These are phyloP conservation scores for Cordyceps militaris DNA, from an alignment of 2,329 filamentous ascomycete species.

Conservation along the genomic window DNA sequence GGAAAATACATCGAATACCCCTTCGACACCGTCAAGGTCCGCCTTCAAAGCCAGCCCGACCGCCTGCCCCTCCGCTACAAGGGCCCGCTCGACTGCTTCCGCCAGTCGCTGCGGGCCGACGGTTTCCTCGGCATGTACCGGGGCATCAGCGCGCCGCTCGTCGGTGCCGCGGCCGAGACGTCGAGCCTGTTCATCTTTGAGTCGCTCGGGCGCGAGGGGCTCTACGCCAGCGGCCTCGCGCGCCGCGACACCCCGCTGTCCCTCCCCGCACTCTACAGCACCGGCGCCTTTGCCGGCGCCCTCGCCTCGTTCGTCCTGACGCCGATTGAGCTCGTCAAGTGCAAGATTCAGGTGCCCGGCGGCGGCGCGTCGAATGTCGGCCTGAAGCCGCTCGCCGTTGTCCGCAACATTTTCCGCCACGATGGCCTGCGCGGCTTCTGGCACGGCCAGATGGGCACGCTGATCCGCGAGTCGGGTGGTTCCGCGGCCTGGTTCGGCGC, in stretches of 20 bases:
- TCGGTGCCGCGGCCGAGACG: slow-evolving; percentile 87
- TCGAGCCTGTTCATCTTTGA: slow-evolving; percentile 93
- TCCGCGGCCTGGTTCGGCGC: slow-evolving; percentile 92
- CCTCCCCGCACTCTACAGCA: slow-evolving; percentile 66
- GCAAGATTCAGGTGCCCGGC: slow-evolving; percentile 82
- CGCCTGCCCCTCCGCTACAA: slow-evolving; percentile 72
- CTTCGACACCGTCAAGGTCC: slow-evolving; percentile 97
- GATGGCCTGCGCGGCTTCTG: slow-evolving; percentile 85
- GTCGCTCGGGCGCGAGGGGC: slow-evolving; percentile 59
- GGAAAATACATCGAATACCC: slow-evolving; percentile 98
- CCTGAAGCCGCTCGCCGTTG: slow-evolving; percentile 61
- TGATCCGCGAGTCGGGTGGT: slow-evolving; percentile 90
- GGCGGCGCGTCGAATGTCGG: slow-evolving; percentile 37
- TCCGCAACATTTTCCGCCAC: slow-evolving; percentile 71
- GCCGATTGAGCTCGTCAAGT: slow-evolving; percentile 95
- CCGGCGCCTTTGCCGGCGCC: slow-evolving; percentile 79
- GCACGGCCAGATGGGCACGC: slow-evolving; percentile 87
- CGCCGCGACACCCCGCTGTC: slow-evolving; percentile 55
- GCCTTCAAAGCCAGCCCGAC: slow-evolving; percentile 90
- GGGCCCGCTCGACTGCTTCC: slow-evolving; percentile 89
- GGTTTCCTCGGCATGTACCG: slow-evolving; percentile 81
- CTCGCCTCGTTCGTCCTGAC: slow-evolving; percentile 89
- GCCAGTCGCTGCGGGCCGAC: slow-evolving; percentile 71
- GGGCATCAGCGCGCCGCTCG: slow-evolving; percentile 83
- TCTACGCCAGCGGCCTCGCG: slow-evolving; percentile 47